Percentiles rank a stretch among this genome's conserved stretches.
These are phyloP conservation scores for Gracilaria gracilis DNA, from an alignment of 23 red algal species.

Conservation along the genomic window DNA sequence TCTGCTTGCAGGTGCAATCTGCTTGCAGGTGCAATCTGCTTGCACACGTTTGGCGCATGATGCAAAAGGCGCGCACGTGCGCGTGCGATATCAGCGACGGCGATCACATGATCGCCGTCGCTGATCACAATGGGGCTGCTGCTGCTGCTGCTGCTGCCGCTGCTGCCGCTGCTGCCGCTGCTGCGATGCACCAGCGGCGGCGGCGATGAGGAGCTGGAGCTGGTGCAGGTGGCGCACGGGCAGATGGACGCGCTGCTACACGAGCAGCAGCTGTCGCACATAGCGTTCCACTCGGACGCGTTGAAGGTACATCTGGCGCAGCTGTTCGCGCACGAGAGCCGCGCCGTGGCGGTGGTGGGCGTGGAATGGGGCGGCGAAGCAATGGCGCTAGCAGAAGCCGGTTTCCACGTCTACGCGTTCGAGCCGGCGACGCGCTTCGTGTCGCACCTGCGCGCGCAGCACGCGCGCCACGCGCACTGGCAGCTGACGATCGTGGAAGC, in stretches of 20 bases:
- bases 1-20: too few relatives aligned
- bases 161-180: background rate
- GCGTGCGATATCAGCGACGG: background rate
- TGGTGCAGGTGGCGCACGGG: background rate
- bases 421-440: conserved; percentile 43
- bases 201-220: background rate
- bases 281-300: conserved; percentile 59
- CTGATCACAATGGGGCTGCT: background rate
- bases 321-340: background rate
- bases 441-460: conserved; percentile 7
- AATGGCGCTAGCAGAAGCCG: background rate
- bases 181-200: background rate
- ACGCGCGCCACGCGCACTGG: conserved; percentile 23
- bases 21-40: too few relatives aligned
- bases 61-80: too few relatives aligned
- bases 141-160: background rate
- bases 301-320: conserved; percentile 32
- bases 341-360: conserved; percentile 47
- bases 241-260: conserved; percentile 28
- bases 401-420: conserved; percentile 44
- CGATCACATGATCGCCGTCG: too few relatives aligned
- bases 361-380: conserved; percentile 66
- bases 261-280: conserved; percentile 60
- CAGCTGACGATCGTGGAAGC: background rate
- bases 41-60: background rate